Evolutionary conservation across 169 alveolate species (phyloP).

Genomic region (Ichthyophthirius multifiliis): DNA sequence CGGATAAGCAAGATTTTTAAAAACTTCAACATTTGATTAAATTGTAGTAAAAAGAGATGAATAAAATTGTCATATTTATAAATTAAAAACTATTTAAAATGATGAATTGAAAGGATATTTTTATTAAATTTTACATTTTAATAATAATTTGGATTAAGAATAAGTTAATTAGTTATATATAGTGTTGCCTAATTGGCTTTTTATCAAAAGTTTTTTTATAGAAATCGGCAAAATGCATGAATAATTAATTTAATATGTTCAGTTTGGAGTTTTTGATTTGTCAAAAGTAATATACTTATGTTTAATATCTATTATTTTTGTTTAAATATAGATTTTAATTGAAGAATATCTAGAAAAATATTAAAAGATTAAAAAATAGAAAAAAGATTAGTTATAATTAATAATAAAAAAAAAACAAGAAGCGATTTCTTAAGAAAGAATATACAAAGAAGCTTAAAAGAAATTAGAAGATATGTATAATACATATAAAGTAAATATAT

Average conservation of each 20-base stretch:
- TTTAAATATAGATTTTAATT: neutral
- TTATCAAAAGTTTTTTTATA: neutral
- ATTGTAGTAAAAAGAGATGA: neutral
- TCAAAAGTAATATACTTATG: neutral
- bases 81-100: neutral
- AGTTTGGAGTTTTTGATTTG: slow-evolving; percentile 1
- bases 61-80: neutral
- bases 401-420: neutral
- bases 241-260: neutral
- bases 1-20: neutral
- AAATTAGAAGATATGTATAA: neutral
- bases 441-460: neutral
- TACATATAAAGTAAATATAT: neutral
- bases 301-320: too few species aligned
- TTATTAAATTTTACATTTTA: neutral
- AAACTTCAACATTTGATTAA: neutral
- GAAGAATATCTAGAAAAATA: neutral
- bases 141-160: neutral
- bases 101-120: neutral
- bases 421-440: neutral
- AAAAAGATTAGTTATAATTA: neutral
- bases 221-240: neutral
- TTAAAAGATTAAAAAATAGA: neutral
- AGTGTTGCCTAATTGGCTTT: slow-evolving; percentile 1
- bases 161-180: too few species aligned